phyloP scores from a whole-genome alignment of 805 yeast genomes.

The Saturnispora gosingensis region DNA sequence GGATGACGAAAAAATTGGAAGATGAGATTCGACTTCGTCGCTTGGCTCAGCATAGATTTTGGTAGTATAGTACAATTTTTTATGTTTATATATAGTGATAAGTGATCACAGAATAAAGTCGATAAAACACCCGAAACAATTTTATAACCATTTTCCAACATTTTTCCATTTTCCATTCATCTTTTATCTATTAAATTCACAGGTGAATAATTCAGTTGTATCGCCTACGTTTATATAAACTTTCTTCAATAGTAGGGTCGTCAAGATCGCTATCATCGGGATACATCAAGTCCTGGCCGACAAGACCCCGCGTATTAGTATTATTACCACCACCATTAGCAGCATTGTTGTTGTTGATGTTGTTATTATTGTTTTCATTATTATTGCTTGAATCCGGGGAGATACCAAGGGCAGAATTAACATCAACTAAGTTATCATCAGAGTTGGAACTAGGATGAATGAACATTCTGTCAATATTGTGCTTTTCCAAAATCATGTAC shows the following conservation, averaged over 20 bases:
- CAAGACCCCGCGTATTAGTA: background rate
- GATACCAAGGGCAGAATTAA: background rate
- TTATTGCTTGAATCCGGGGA: background rate
- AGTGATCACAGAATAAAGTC: background rate
- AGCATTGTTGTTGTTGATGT: background rate
- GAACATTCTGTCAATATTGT: slow-evolving; percentile 39
- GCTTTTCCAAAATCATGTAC: slow-evolving; percentile 67
- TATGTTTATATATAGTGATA: too few relatives aligned
- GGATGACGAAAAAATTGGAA: background rate
- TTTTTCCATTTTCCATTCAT: background rate
- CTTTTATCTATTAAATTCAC: background rate
- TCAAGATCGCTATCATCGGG: background rate
- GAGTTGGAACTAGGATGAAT: slow-evolving; percentile 14
- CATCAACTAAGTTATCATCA: background rate
- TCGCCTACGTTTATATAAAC: slow-evolving; percentile 1
- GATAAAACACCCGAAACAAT: background rate
- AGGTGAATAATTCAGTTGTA: background rate
- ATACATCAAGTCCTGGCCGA: background rate
- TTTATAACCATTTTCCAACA: too few relatives aligned
- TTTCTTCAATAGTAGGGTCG: background rate
- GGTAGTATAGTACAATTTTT: background rate
- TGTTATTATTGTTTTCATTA: background rate
- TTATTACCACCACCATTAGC: background rate
- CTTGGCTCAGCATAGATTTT: background rate
- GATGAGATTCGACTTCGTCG: background rate